Base-by-base conservation (phyloP, 2,329 filamentous ascomycete species). In the Penicillium sclerotiorum region DNA sequence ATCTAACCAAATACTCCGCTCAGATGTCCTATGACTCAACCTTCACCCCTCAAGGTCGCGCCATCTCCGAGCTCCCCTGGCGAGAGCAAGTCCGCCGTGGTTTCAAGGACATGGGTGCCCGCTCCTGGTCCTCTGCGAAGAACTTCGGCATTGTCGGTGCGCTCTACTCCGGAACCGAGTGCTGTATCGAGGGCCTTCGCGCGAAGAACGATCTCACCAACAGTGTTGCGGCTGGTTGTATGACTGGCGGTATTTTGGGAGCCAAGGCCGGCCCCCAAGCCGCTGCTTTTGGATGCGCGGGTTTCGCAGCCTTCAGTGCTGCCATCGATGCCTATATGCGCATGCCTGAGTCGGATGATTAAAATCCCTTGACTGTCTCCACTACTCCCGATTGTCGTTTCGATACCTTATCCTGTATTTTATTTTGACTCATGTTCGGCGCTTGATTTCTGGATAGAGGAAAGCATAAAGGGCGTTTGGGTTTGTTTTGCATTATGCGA, bases 21-120 rank as follows among this genome's bases (percentile, higher is more conserved):
- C 56, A 95, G 90, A 99, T 99, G 94, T 88, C 90, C 73, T 99
- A 99, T 82, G 94, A 99, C 70, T 96, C 92, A 0, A 89, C 93
- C 51, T 87, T 91, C 73, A 87, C 79, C 30, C 71, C 78, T 61
- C 73, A 80, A 64, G 73, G 77, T n/a, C 73, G 73, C 48, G 77
- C 78, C 52, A 75, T 85, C 59, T 71, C 80, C 52, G 76, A 81
- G 56, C 84, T 99, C 17, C 92, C 94, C 22, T 80, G 93, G 57
- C 83, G 85, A 38, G 84, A 96, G 70, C 94, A 97, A 73, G 81
- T 99, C 46, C 85, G 84, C 55, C 75, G 82, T 64, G 94, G 94
- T 45, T 90, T 99, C 77, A 91, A 89, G 71, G 94, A 99, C 72
- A 97, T 99, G 92, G 94, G 94, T 59, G 74, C 80, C 56, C 85